Conservation (phyloP, 148 eudicot species). For the Rhododendron kiyosumense region DNA sequence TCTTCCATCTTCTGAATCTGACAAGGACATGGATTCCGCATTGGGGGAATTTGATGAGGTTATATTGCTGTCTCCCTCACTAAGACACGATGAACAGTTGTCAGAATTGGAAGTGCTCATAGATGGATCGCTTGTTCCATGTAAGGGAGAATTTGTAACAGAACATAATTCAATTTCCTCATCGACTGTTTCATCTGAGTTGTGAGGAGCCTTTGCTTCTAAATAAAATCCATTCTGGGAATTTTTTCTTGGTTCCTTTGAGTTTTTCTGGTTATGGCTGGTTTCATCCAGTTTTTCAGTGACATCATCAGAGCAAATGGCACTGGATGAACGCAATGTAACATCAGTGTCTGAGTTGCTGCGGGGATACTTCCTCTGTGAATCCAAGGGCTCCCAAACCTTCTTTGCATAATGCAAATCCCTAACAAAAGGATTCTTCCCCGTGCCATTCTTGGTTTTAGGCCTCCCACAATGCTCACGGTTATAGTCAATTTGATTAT, state of each 20-base stretch:
- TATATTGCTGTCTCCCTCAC: conserved; percentile 82
- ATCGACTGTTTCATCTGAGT: conserved; percentile 27
- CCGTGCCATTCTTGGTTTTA: conserved; percentile 47
- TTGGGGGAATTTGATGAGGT: conserved; percentile 57
- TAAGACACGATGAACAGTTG: conserved; percentile 84
- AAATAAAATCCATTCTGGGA: conserved; percentile 10
- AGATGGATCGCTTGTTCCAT: conserved; percentile 41
- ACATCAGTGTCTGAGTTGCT: conserved; percentile 78
- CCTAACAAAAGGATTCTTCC: conserved; percentile 33
- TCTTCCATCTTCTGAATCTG: conserved; percentile 86
- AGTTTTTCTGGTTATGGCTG: conserved; percentile 22
- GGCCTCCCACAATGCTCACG: conserved; percentile 53
- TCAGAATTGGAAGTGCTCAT: conserved; percentile 73
- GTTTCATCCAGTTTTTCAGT: conserved; percentile 20
- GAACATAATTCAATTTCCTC: conserved; percentile 38
- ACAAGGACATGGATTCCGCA: conserved; percentile 61
- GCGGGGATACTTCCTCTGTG: conserved; percentile 55
- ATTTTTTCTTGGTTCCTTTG: conserved; percentile 13
- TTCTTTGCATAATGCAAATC: conserved; percentile 53
- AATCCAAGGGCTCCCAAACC: conserved; percentile 96
- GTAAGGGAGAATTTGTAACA: conserved; percentile 28
- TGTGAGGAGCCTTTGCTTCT: conserved; percentile 17
- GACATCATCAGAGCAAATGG: conserved; percentile 31
- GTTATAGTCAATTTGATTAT: conserved; percentile 37
- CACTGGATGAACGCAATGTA: conserved; percentile 38